Base-by-base conservation (phyloP, 495 filamentous ascomycete species). In the Jackrogersella multiformis region DNA sequence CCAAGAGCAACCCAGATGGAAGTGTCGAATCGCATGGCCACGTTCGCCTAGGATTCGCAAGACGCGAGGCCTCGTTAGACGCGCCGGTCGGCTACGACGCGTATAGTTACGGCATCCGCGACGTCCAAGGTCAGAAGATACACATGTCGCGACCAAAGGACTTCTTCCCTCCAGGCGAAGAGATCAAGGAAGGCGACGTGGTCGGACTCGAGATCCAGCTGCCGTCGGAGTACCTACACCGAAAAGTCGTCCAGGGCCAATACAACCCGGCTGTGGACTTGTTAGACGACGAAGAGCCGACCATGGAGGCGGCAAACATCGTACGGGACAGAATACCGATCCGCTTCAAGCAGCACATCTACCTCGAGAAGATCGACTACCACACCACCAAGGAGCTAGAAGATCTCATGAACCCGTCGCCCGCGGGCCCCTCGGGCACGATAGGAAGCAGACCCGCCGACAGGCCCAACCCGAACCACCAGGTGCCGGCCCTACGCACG, bases 341-440 rank as follows among this genome's bases (percentile, higher is more conserved):
- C 63, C 87, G 93, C 13, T 97, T 94, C 77, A 97, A 97, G 78
- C 86, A 88, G 51, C 90, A 95, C 74, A 89, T 93, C 52, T 97
- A 94, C 78, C 97, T 97, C 78, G 96, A 99, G 75, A 90, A 93
- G 72, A 93, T 94, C 61, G 96, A 97, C 71, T 94, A 97, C 73
- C 90, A 91, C 64, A 78, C 90, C 1, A 89, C 90, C 1, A 97
- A 97, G 77, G 90, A 95, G 44, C 86, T 97, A 18, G 94, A 97
- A 65, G 89, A 94, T 36, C 83, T 93, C 26, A 88, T 89, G 82
- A 92, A 93, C 67, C 91, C 92, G 5, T 79, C 89, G 23, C 78
- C 91, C 45, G 69, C 88, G 71, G 73, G 84, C 70, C 68, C 82
- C 58, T 72, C 80, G 1, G 65, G 75, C 35, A 20, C 73, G 26